A percentile compares a stretch with the other conserved stretches of the same genome.
These are phyloP conservation scores for Cyberlindnera lachancei DNA, from an alignment of 805 yeast genomes.

Conservation along the genomic window DNA sequence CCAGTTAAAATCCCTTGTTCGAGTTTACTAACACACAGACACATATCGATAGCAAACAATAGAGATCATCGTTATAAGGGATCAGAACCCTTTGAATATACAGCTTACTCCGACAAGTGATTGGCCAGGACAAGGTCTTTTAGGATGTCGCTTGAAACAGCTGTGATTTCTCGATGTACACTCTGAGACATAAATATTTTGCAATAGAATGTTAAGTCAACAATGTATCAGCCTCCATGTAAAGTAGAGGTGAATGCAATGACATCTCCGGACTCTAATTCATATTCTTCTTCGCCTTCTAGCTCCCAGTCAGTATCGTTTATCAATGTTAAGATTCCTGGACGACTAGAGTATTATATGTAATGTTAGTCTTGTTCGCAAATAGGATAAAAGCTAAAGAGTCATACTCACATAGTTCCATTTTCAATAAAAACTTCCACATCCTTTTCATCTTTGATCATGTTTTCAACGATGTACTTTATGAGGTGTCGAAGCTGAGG, in stretches of 20 bases:
- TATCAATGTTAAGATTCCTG: constrained; percentile 85
- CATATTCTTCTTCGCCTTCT: constrained; percentile 80
- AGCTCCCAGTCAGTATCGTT: constrained; percentile 97
- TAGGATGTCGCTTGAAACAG: constrained; percentile 19
- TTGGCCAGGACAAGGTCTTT: constrained; percentile 25
- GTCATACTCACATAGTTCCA: constrained; percentile 32
- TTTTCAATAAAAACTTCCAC: constrained; percentile 74
- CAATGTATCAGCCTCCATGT: constrained; percentile 75
- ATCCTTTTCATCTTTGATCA: constrained; percentile 56
- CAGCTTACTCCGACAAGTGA: constrained; percentile 7
- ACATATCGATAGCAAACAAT: not conserved
- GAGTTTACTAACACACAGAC: not conserved
- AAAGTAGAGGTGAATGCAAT: constrained; percentile 87
- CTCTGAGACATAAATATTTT: constrained; percentile 41
- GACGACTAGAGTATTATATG: constrained; percentile 42
- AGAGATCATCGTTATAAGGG: constrained; percentile 2
- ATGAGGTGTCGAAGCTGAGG: constrained; percentile 43
- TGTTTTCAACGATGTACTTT: constrained; percentile 40
- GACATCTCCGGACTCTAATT: constrained; percentile 66
- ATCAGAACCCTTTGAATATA: constrained; percentile 2
- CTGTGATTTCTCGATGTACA: constrained; percentile 12
- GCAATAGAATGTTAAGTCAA: constrained; percentile 55
- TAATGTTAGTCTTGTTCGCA: not conserved
- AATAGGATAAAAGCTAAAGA: not conserved
- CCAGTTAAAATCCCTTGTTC: not conserved